phyloP scores from a whole-genome alignment of 306 rosid species.

The Phaseolus lunatus region DNA sequence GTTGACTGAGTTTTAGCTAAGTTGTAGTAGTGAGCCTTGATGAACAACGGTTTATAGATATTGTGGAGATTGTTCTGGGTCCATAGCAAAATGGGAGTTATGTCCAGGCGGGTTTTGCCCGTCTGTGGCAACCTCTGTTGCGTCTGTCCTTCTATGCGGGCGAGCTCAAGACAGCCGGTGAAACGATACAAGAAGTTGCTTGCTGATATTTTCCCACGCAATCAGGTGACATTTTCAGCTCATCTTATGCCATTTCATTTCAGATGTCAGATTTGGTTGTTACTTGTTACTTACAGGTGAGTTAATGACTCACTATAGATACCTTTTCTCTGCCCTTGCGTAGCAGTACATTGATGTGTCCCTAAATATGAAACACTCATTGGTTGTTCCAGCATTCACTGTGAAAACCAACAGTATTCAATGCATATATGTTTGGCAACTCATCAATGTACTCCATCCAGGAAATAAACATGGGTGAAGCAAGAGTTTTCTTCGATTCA shows the following conservation, averaged over 20 bases:
- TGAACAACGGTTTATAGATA: background rate
- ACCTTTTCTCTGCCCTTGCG: background rate
- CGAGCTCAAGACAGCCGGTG: constrained; percentile 94
- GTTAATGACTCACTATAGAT: background rate
- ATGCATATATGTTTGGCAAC: constrained; percentile 10
- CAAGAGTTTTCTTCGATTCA: constrained; percentile 17
- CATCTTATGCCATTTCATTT: background rate
- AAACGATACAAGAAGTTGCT: constrained; percentile 94
- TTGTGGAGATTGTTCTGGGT: constrained; percentile 46
- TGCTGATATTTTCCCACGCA: constrained; percentile 79
- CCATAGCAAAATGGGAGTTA: constrained; percentile 78
- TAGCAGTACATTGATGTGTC: background rate
- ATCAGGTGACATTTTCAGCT: constrained; percentile 67
- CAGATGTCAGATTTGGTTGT: constrained; percentile 22
- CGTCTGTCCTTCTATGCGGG: constrained; percentile 86
- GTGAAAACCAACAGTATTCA: constrained; percentile 4
- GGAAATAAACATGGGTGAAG: background rate
- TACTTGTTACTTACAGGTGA: background rate
- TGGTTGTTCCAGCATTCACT: constrained; percentile 7
- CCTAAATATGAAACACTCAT: background rate
- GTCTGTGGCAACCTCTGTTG: constrained; percentile 91
- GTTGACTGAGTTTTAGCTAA: constrained; percentile 26
- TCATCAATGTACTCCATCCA: background rate
- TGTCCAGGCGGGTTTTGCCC: constrained; percentile 98
- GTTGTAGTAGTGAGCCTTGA: background rate